These are phyloP conservation scores for Geotrichum reessii DNA, from an alignment of 1,139 yeast species.

Conservation along the genomic window DNA sequence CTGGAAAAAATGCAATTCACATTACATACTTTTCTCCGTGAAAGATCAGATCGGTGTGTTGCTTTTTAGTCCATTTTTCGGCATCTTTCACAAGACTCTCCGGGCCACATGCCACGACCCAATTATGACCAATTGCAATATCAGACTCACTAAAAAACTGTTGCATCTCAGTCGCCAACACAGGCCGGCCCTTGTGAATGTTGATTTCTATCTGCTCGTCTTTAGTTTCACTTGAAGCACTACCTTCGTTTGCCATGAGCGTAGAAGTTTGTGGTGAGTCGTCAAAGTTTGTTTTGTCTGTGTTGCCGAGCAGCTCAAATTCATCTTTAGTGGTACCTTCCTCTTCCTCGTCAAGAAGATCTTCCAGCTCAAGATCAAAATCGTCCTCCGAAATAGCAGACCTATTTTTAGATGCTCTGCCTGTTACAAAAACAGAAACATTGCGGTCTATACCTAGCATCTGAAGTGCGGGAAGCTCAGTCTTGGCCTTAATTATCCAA, in stretches of 20 bases:
- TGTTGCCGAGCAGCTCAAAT: neutral
- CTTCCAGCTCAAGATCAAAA: constrained; percentile 29
- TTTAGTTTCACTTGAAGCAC: neutral
- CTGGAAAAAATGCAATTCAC: neutral
- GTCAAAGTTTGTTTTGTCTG: neutral
- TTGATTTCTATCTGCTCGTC: constrained; percentile 20
- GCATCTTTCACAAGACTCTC: constrained; percentile 46
- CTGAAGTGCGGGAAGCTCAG: constrained; percentile 43
- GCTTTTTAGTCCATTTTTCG: constrained; percentile 39
- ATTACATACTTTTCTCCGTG: neutral
- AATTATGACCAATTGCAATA: constrained; percentile 37
- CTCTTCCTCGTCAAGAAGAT: constrained; percentile 22
- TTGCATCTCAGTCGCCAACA: constrained; percentile 21
- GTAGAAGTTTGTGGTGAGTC: neutral
- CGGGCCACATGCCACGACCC: constrained; percentile 76
- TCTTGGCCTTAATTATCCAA: constrained; percentile 50
- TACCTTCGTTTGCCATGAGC: neutral
- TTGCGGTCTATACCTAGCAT: constrained; percentile 32
- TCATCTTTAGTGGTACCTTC: constrained; percentile 18
- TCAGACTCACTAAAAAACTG: constrained; percentile 21
- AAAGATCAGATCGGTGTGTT: neutral
- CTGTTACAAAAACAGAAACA: constrained; percentile 36
- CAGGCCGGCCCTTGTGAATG: constrained; percentile 31
- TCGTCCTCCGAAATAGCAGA: constrained; percentile 18
- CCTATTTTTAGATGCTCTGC: constrained; percentile 14